phyloP scores from a whole-genome alignment of 371 early-diverging fungal genomes.

The Apophysomyces ossiformis region DNA sequence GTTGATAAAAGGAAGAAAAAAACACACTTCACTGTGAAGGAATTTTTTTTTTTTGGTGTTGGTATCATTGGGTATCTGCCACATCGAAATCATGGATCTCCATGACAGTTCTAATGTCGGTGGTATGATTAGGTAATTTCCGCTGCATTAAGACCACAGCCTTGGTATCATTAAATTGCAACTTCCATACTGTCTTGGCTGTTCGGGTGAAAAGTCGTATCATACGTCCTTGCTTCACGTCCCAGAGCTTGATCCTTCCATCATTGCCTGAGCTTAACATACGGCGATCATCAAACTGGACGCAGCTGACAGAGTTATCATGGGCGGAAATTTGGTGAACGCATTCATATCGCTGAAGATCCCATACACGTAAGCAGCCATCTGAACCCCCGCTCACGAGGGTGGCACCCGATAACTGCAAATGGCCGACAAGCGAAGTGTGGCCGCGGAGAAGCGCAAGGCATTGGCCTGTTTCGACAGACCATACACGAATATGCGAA shows the following conservation, averaged over 20 bases:
- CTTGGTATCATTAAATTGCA: conserved; percentile 66
- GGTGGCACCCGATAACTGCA: conserved; percentile 74
- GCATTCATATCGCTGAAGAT: conserved; percentile 68
- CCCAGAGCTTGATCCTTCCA: conserved; percentile 86
- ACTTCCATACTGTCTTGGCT: conserved; percentile 67
- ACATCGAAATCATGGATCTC: conserved; percentile 58
- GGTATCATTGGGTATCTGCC: conserved; percentile 2
- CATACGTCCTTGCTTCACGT: conserved; percentile 75
- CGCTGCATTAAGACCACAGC: conserved; percentile 67
- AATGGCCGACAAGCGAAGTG: conserved; percentile 84
- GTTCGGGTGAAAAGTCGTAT: conserved; percentile 67
- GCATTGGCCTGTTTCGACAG: conserved; percentile 63
- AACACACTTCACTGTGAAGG: too few species aligned
- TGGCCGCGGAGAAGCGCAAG: conserved; percentile 75
- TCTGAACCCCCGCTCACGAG: conserved; percentile 90
- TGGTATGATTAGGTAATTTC: conserved; percentile 30
- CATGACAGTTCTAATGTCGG: conserved; percentile 46
- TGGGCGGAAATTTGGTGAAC: conserved; percentile 79
- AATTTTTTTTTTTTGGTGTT: neutral
- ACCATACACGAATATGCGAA: conserved; percentile 76
- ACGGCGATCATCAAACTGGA: conserved; percentile 83
- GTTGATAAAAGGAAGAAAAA: conserved; percentile 1
- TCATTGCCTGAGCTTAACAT: conserved; percentile 89
- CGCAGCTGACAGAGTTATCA: conserved; percentile 82
- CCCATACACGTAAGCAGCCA: conserved; percentile 89